Base-by-base conservation (phyloP, 768 basidiomycete genomes). In the Pleurotus tuber-regium region DNA sequence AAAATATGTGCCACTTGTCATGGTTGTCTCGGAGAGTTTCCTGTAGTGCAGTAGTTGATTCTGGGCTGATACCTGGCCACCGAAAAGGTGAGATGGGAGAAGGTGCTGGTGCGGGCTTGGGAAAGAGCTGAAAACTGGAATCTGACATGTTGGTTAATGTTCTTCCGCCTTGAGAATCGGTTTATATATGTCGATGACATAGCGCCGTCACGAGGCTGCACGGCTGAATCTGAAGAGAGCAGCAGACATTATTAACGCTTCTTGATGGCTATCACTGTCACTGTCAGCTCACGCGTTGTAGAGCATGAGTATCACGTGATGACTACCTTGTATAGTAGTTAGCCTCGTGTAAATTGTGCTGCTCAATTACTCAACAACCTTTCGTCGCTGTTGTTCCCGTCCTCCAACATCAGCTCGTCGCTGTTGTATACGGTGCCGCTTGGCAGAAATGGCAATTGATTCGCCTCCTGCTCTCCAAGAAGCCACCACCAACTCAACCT, bases 401-500 rank as follows among this genome's bases (percentile, higher is more conserved):
- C 35, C 35, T 19, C 35, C n/a, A 38, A n/a, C 21, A 31, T 21
- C 31, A 9, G 31, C 31, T 31, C 46, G 23, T 35, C 31, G 31
- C 23, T 21, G 14, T 21, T 12, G 14, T 16, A n/a, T 12, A 19
- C 23, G 40, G 40, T 21, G 40, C 0, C 29, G 31, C 46, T 12
- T 14, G 46, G 36, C 29, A 40, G 49, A 12, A 39, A 47, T 54
- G 46, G 47, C 46, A 19, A 38, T 35, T 29, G 51, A 46, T 14
- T 52, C 74, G 25, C 76, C 80, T 4, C 79, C 83, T 2, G 74
- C 76, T 4, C 72, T 86, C 19, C 77, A 80, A 51, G 84, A 90
- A 61, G 84, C 87, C 6, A 81, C 83, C 23, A 73, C 74, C 55
- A 72, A 77, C 52, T 91, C 90, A 1, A 91, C 88, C 0, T 61